Base-by-base conservation (phyloP, 139 green algal species). In the Chlorella ohadii region DNA sequence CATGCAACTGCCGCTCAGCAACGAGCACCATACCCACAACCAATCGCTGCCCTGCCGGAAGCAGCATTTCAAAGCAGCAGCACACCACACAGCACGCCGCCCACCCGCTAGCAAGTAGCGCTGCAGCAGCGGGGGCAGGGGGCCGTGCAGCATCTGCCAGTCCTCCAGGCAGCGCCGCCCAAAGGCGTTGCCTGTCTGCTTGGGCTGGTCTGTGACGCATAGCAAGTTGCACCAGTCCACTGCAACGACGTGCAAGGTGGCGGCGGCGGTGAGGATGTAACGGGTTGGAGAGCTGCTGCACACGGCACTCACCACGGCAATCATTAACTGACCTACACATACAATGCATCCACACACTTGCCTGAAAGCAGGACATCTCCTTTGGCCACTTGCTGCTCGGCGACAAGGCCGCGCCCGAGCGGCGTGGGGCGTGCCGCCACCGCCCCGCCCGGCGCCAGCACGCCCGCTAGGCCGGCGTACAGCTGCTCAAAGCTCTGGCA, bases 61-160 rank as follows among this genome's bases (percentile, higher is more conserved):
- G n/a, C n/a, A n/a, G n/a, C n/a, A n/a, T n/a, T n/a, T n/a, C n/a
- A n/a, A n/a, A n/a, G n/a, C n/a, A n/a, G n/a, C n/a, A n/a, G 19
- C 6, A 77, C 11, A 3, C 5, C 68, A 17, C 20, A 27, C 41
- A 78, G 15, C 7, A 41, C 23, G 27, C 22, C 36, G 44, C 83
- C 27, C 56, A 88, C 86, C 78, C 51, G 55, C 77, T 36, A 85
- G 33, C 56, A 91, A 56, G 82, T 87, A 91, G 4, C 36, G 47
- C 7, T 51, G 25, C 28, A 91, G 83, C 39, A 86, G 64, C 41
- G 85, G 87, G 34, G 88, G 88, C 56, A 91, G 55, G 9, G 39
- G 39, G 5, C 81, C 86, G 51, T 91, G 87, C n/a, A 91, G 28
- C 64, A 83, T 9, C 82, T 91, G 83, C 77, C 83, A 90, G 44